Conservation (phyloP, 2,329 filamentous ascomycete genomes). For the Dendrostoma leiphaemia region DNA sequence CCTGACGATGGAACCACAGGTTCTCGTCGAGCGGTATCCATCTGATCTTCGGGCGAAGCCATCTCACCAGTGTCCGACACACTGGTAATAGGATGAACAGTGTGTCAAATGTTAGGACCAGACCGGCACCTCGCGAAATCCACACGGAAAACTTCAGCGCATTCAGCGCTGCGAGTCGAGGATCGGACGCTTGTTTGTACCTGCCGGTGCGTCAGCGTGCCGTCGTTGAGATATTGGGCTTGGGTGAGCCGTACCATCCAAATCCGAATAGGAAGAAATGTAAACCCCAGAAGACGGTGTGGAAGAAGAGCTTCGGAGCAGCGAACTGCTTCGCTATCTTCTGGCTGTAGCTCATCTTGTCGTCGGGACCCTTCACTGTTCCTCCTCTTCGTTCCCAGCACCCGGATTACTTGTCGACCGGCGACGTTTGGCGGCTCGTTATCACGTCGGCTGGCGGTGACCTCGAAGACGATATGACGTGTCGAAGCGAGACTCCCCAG, state of each 20-base stretch:
- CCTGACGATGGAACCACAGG: slow-evolving; percentile 93
- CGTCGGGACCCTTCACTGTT: slow-evolving; percentile 24
- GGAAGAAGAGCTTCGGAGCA: slow-evolving; percentile 71
- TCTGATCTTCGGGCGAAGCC: slow-evolving; percentile 79
- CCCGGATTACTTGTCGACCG: slow-evolving; percentile 50
- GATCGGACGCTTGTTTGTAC: slow-evolving; percentile 73
- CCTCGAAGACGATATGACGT: slow-evolving; percentile 16
- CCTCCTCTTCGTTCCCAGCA: slow-evolving; percentile 26
- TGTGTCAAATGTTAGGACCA: slow-evolving; percentile 80
- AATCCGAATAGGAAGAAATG: slow-evolving; percentile 78
- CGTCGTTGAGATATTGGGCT: neutral
- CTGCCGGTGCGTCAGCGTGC: slow-evolving; percentile 43
- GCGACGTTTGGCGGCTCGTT: slow-evolving; percentile 41
- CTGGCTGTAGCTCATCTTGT: slow-evolving; percentile 37
- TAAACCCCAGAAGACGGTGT: slow-evolving; percentile 75
- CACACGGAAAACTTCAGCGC: slow-evolving; percentile 84
- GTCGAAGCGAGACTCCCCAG: slow-evolving; percentile 2
- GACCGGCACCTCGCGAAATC: slow-evolving; percentile 89
- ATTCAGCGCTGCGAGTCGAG: slow-evolving; percentile 74
- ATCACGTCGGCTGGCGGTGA: slow-evolving; percentile 15
- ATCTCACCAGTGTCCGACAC: slow-evolving; percentile 85
- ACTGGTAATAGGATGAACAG: slow-evolving; percentile 90
- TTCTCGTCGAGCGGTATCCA: slow-evolving; percentile 95
- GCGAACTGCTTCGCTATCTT: slow-evolving; percentile 65
- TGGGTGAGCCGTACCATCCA: slow-evolving; percentile 67